phyloP scores from a whole-genome alignment of 768 basidiomycete genomes.

The Lyophyllum semitale region DNA sequence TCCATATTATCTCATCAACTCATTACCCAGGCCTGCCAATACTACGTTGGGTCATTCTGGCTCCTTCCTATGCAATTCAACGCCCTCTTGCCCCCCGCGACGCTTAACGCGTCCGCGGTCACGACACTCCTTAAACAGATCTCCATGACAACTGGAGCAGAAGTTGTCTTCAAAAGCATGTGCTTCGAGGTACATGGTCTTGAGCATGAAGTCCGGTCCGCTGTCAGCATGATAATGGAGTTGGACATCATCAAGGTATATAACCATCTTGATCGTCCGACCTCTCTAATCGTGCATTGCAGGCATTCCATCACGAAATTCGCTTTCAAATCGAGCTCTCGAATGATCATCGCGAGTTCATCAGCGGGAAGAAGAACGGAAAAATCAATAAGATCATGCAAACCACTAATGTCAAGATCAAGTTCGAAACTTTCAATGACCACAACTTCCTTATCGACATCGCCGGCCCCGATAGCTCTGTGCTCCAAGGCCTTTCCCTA shows the following conservation, averaged over 20 bases:
- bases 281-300: not conserved
- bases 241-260: constrained; percentile 87
- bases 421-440: constrained; percentile 98
- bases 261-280: constrained; percentile 12
- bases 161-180: constrained; percentile 96
- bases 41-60: constrained; percentile 98
- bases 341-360: constrained; percentile 98
- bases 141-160: constrained; percentile 84
- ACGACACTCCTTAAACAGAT: constrained; percentile 85
- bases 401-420: constrained; percentile 94
- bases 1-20: not conserved
- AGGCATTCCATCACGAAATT: constrained; percentile 96
- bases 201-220: constrained; percentile 86
- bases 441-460: constrained; percentile 94
- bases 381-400: constrained; percentile 99
- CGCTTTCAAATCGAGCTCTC: constrained; percentile 97
- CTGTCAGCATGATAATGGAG: constrained; percentile 85
- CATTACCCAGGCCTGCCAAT: constrained; percentile 78
- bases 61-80: constrained; percentile 93
- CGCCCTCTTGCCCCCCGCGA: constrained; percentile 80
- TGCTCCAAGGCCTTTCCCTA: constrained; percentile 84
- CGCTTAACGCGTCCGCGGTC: constrained; percentile 80
- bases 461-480: constrained; percentile 79
- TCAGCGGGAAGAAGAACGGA: constrained; percentile 98
- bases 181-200: constrained; percentile 97